Conservation (phyloP, 2,329 filamentous ascomycete genomes). For the Rhinocladiella mackenziei region DNA sequence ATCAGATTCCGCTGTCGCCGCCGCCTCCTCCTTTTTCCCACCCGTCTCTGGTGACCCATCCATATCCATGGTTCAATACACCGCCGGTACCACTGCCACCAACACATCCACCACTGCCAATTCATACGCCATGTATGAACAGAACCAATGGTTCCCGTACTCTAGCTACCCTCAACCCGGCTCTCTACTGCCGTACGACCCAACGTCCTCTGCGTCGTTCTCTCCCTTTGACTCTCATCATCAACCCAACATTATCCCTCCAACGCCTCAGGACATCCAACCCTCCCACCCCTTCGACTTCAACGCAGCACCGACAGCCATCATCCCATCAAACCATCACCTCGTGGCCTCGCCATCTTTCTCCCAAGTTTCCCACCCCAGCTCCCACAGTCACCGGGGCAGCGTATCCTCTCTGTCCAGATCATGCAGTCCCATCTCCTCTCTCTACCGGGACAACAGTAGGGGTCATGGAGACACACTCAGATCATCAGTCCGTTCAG, state of each 20-base stretch:
- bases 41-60: constrained; percentile 16
- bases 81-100: constrained; percentile 5
- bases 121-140: constrained; percentile 26
- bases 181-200: constrained; percentile 22
- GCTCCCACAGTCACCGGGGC: constrained; percentile 17
- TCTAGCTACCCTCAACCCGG: constrained; percentile 20
- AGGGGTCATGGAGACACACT: constrained; percentile 8
- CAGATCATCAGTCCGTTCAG: constrained; percentile 19
- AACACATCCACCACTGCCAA: too few species aligned
- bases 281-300: constrained; percentile 25
- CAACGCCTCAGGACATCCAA: constrained; percentile 26
- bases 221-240: constrained; percentile 11
- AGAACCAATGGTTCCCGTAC: constrained; percentile 24
- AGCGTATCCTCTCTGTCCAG: constrained; percentile 26
- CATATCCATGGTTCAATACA: constrained; percentile 14
- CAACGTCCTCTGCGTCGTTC: constrained; percentile 13
- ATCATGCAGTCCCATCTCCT: constrained; percentile 24
- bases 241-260: constrained; percentile 25
- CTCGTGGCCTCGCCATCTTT: constrained; percentile 23
- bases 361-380: constrained; percentile 22
- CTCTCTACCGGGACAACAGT: constrained; percentile 3
- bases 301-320: constrained; percentile 17
- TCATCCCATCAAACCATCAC: constrained; percentile 16
- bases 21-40: constrained; percentile 25
- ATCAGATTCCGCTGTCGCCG: constrained; percentile 20